phyloP scores from a whole-genome alignment of 805 yeast species.

The Candida bentonensis region DNA sequence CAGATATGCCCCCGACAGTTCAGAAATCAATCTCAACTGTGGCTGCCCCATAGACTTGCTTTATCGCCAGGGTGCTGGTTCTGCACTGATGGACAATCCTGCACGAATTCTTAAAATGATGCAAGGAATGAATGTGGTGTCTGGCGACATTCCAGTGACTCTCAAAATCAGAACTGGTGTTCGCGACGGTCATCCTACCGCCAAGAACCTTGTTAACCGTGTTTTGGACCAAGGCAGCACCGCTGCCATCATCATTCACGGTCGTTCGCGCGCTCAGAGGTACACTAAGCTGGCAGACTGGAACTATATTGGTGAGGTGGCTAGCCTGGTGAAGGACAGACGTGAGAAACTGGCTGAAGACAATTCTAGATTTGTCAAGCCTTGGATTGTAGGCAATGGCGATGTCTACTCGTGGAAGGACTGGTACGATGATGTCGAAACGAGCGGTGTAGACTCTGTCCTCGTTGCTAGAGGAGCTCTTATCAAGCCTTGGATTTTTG shows the following conservation, averaged over 20 bases:
- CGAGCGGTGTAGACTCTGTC: slow-evolving; percentile 71
- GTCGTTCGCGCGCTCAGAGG: slow-evolving; percentile 92
- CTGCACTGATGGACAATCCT: slow-evolving; percentile 83
- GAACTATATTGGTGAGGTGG: slow-evolving; percentile 72
- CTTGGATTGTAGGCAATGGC: slow-evolving; percentile 89
- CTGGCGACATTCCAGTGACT: slow-evolving; percentile 86
- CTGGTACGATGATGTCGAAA: slow-evolving; percentile 60
- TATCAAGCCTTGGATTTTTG: slow-evolving; percentile 97
- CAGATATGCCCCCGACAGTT: slow-evolving; percentile 42
- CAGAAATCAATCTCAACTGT: slow-evolving; percentile 81
- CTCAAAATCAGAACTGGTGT: slow-evolving; percentile 89
- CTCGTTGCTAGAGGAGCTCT: slow-evolving; percentile 98
- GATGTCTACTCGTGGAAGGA: slow-evolving; percentile 80
- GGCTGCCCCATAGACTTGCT: slow-evolving; percentile 96
- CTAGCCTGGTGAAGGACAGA: slow-evolving; percentile 47
- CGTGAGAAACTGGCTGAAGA: slow-evolving; percentile 32
- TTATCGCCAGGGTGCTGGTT: slow-evolving; percentile 92
- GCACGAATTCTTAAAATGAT: slow-evolving; percentile 64
- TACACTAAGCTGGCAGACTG: slow-evolving; percentile 88
- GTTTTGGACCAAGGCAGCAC: slow-evolving; percentile 67
- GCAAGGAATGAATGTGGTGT: slow-evolving; percentile 75
- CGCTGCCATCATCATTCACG: slow-evolving; percentile 87
- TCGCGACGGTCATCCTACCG: slow-evolving; percentile 73
- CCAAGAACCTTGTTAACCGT: slow-evolving; percentile 59
- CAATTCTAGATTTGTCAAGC: slow-evolving; percentile 47